phyloP scores from a whole-genome alignment of 768 basidiomycete species.

The Russula foetens region DNA sequence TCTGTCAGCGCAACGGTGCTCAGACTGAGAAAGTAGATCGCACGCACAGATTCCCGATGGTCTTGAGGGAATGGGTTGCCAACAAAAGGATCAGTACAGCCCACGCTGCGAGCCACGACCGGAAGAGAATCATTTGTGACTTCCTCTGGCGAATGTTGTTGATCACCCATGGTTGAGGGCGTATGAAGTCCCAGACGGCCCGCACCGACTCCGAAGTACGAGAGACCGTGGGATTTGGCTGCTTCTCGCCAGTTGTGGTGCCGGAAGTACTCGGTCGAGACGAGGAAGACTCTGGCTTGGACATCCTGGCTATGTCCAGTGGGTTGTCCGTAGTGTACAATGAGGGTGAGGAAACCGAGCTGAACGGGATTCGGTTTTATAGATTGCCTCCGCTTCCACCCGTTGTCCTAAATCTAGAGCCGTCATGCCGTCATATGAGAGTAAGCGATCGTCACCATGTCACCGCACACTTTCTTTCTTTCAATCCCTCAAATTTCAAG shows the following conservation, averaged over 20 bases:
- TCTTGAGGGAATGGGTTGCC: conserved; percentile 30
- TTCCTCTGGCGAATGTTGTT: conserved; percentile 29
- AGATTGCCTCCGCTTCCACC: background rate
- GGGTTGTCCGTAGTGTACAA: background rate
- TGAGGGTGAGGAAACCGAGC: background rate
- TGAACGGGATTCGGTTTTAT: background rate
- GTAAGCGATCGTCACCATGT: too few species aligned
- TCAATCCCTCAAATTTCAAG: too few species aligned
- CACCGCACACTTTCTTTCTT: too few species aligned
- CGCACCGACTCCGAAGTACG: background rate
- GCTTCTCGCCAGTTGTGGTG: background rate
- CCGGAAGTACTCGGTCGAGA: background rate
- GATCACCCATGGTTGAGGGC: conserved; percentile 30
- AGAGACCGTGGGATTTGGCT: background rate
- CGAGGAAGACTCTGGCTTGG: background rate
- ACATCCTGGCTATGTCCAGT: background rate
- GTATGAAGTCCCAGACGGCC: conserved; percentile 8
- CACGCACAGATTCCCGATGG: conserved; percentile 35
- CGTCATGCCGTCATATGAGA: too few species aligned
- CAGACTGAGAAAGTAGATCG: background rate
- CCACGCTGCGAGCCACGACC: conserved; percentile 37
- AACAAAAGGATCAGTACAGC: conserved; percentile 33
- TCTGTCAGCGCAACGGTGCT: background rate
- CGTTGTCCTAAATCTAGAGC: background rate
- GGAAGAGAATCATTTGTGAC: conserved; percentile 31